Base-by-base conservation (phyloP, 208 protist species). In the Trypanosoma vivax region DNA sequence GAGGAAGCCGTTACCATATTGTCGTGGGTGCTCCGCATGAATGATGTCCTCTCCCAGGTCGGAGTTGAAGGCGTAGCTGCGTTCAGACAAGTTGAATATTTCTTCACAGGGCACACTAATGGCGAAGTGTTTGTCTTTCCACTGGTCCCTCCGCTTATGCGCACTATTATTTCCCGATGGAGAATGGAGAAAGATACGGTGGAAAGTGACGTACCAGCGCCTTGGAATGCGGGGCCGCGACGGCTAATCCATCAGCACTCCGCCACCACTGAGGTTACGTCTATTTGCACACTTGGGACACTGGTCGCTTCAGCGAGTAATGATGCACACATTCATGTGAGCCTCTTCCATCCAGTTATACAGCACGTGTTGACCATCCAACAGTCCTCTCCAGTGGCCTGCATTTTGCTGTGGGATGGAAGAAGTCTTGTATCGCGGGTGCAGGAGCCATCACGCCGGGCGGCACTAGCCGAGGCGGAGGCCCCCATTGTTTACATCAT, bases 71-170 rank as follows among this genome's bases (percentile, higher is more conserved):
- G 10, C 2, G 25, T 33, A 18, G 43, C 21, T 27, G 60, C 72
- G 7, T 70, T 87, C 24, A 70, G 49, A 21, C 84, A 92, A 46
- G 61, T 92, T 9, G 84, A 92, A 65, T 92, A 84, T 60, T 92
- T 92, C 43, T 70, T 92, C 38, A 30, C 60, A 0, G 84, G 84
- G 4, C 86, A 79, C 1, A 69, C 81, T 52, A 75, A 73, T 48
- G 84, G 84, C 3, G 60, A 79, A 10, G 49, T 84, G 2, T 79
- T 78, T 21, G 49, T 72, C 9, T 56, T 82, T 49, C 77, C 84
- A 2, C 49, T 92, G 25, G 50, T 92, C 28, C 84, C 84, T 0
- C 68, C 79, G 7, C 59, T 76, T 41, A 56, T 84, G 39, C 43
- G 47, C 29, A 16, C 45, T 5, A 55, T 50, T 48, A 4, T 38